Percentiles rank a stretch among this genome's conserved stretches.
phyloP scores from a whole-genome alignment of 2,329 filamentous ascomycete genomes.

The Cladophialophora carrionii region DNA sequence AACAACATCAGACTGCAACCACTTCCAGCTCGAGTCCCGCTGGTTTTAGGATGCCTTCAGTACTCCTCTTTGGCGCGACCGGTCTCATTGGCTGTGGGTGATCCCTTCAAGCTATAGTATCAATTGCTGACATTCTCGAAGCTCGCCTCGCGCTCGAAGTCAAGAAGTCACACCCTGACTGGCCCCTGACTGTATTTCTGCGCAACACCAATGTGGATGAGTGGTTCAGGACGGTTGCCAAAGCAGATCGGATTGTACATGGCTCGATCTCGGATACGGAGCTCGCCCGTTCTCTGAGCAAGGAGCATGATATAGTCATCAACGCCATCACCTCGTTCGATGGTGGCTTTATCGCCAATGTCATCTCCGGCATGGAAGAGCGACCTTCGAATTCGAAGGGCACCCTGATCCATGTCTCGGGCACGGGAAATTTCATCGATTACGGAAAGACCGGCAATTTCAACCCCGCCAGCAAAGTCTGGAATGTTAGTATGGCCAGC shows the following conservation, averaged over 20 bases:
- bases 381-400: constrained; percentile 20
- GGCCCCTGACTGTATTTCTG: constrained; percentile 24
- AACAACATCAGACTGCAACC: not conserved
- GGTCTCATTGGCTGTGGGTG: constrained; percentile 28
- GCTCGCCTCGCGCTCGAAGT: constrained; percentile 19
- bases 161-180: constrained; percentile 22
- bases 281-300: constrained; percentile 24
- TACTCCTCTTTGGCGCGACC: constrained; percentile 25
- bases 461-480: constrained; percentile 31
- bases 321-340: constrained; percentile 29
- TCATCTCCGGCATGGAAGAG: constrained; percentile 30
- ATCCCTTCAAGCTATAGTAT: not conserved
- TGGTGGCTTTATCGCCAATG: constrained; percentile 19
- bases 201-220: constrained; percentile 22
- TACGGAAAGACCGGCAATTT: constrained; percentile 24
- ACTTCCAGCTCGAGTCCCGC: not conserved
- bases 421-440: constrained; percentile 30
- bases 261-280: constrained; percentile 25
- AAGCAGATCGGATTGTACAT: constrained; percentile 27
- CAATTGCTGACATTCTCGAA: constrained; percentile 10
- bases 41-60: constrained; percentile 21
- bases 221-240: constrained; percentile 20
- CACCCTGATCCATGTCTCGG: constrained; percentile 28
- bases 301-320: constrained; percentile 31
- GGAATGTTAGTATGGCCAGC: constrained; percentile 24